These are phyloP conservation scores for Coprinellus micaceus DNA, from an alignment of 768 basidiomycete genomes.

Conservation along the genomic window DNA sequence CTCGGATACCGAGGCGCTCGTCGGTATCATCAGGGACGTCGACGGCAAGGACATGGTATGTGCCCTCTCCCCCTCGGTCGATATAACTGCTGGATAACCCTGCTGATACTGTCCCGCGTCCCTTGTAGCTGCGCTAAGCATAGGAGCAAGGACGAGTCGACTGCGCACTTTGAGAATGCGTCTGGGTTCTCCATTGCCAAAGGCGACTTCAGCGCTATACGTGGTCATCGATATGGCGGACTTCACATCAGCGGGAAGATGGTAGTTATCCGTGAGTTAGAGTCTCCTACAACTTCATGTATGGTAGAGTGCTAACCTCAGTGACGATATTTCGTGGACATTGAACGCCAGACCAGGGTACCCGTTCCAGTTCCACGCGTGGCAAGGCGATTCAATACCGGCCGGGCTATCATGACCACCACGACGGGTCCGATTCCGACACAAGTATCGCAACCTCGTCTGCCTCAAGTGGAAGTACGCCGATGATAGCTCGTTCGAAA, in stretches of 20 bases:
- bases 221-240: slow-evolving; percentile 1
- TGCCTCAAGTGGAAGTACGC: neutral
- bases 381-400: no score
- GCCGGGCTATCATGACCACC: neutral
- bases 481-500: no score
- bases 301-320: neutral
- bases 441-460: neutral
- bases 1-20: neutral
- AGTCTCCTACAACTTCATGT: neutral
- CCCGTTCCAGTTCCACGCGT: neutral
- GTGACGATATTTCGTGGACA: neutral
- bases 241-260: neutral
- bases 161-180: neutral
- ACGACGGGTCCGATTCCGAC: neutral
- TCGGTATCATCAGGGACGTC: neutral
- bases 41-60: neutral
- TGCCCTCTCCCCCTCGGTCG: neutral
- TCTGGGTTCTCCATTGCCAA: neutral
- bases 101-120: no score
- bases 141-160: neutral
- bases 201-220: slow-evolving; percentile 4
- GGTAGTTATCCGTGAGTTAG: neutral
- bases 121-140: neutral
- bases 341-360: neutral
- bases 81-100: neutral